These are phyloP conservation scores for Liquidambar formosana DNA, from an alignment of 164 flowering plant species.

Conservation along the genomic window DNA sequence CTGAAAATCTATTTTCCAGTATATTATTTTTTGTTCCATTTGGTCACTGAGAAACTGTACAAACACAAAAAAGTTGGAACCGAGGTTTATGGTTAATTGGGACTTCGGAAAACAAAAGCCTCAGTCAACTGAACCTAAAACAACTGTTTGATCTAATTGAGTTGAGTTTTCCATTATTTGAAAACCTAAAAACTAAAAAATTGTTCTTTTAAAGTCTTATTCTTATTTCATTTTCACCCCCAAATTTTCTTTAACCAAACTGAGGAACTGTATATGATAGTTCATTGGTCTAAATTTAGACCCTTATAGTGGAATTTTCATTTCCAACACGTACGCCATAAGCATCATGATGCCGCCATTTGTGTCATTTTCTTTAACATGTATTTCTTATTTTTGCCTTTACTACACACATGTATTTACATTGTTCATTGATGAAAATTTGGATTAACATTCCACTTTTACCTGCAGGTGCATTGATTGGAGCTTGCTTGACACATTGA, in stretches of 20 bases:
- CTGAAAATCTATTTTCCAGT: no score
- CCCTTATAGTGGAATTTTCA: no score
- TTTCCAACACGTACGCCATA: not conserved
- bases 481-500: conserved; percentile 80
- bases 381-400: not conserved
- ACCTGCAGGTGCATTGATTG: conserved; percentile 77
- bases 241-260: no score
- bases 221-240: no score
- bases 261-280: no score
- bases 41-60: not conserved
- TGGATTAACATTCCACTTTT: conserved; percentile 4
- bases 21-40: not conserved
- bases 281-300: no score
- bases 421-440: not conserved
- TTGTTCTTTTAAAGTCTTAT: not conserved
- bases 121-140: not conserved
- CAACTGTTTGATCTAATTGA: not conserved
- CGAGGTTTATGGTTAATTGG: not conserved
- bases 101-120: not conserved
- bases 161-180: not conserved
- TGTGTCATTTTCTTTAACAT: not conserved
- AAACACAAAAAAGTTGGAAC: not conserved
- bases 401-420: not conserved
- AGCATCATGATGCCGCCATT: not conserved
- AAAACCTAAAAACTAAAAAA: not conserved